These are phyloP conservation scores for Hypoxylon rubiginosum DNA, from an alignment of 2,329 filamentous ascomycete species.

Conservation along the genomic window DNA sequence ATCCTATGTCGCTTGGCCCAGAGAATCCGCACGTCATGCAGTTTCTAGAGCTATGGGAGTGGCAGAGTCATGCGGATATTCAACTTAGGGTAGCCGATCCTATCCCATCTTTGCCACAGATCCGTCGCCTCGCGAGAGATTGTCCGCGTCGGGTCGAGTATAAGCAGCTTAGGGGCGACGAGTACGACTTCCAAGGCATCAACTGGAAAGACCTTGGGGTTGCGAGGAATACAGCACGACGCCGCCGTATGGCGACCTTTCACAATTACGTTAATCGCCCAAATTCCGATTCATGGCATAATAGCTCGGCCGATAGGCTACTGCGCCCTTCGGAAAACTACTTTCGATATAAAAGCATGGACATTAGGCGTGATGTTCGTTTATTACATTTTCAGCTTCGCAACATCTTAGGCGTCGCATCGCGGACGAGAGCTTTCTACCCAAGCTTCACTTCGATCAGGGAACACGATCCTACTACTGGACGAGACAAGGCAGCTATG, in stretches of 20 bases:
- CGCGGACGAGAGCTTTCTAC: slow-evolving; percentile 69
- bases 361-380: slow-evolving; percentile 65
- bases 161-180: slow-evolving; percentile 66
- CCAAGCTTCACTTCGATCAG: slow-evolving; percentile 64
- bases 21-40: slow-evolving; percentile 64
- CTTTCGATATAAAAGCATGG: slow-evolving; percentile 71
- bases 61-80: slow-evolving; percentile 43
- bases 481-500: slow-evolving; percentile 60
- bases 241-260: slow-evolving; percentile 63
- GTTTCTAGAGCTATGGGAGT: slow-evolving; percentile 66
- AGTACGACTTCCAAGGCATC: slow-evolving; percentile 71
- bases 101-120: slow-evolving; percentile 30
- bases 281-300: slow-evolving; percentile 60
- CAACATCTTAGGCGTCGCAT: slow-evolving; percentile 70
- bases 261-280: slow-evolving; percentile 70
- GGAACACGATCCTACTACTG: slow-evolving; percentile 65
- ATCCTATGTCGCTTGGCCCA: slow-evolving; percentile 58
- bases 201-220: slow-evolving; percentile 69
- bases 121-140: slow-evolving; percentile 36
- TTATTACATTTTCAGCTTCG: slow-evolving; percentile 77
- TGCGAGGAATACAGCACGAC: slow-evolving; percentile 62
- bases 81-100: slow-evolving; percentile 50
- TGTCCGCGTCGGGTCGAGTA: slow-evolving; percentile 52
- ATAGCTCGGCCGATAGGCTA: slow-evolving; percentile 49
- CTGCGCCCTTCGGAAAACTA: slow-evolving; percentile 62